phyloP scores from a whole-genome alignment of 495 filamentous ascomycete genomes.

The Tuber microsphaerosporum region DNA sequence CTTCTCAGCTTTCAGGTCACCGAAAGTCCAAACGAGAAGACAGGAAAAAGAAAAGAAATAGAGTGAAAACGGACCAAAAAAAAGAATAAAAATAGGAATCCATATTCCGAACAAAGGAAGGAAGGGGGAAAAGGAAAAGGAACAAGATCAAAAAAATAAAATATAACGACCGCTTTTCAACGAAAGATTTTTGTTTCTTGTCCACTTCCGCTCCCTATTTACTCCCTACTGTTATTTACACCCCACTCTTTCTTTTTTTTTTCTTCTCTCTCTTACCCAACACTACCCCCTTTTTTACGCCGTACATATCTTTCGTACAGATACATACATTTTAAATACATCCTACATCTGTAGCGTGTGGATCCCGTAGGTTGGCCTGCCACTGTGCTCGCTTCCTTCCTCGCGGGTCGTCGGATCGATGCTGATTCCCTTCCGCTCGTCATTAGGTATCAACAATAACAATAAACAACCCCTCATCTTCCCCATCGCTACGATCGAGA shows the following conservation, averaged over 20 bases:
- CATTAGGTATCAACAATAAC: conserved; percentile 25
- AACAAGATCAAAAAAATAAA: neutral
- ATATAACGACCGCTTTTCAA: conserved; percentile 32
- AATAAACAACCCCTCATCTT: conserved; percentile 17
- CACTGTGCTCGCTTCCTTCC: conserved; percentile 30
- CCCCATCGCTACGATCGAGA: conserved; percentile 6
- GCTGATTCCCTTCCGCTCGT: conserved; percentile 23
- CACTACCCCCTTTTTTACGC: neutral
- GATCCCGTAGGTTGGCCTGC: conserved; percentile 20
- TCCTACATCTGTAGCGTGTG: conserved; percentile 23
- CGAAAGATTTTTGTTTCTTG: conserved; percentile 29
- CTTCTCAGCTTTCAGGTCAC: conserved; percentile 20
- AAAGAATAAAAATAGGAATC: conserved; percentile 1
- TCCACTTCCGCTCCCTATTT: conserved; percentile 14
- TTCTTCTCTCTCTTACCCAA: neutral
- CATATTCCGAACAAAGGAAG: neutral
- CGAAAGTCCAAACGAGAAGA: neutral
- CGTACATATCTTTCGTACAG: conserved; percentile 6
- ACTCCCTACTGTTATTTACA: neutral
- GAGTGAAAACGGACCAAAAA: neutral
- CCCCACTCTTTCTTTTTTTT: conserved; percentile 1
- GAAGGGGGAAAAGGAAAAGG: neutral
- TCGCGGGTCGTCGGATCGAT: conserved; percentile 21
- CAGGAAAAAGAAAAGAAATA: neutral
- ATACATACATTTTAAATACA: conserved; percentile 17